Conservation (phyloP, 2,329 filamentous ascomycete species). For the Trichoderma asperellum region DNA sequence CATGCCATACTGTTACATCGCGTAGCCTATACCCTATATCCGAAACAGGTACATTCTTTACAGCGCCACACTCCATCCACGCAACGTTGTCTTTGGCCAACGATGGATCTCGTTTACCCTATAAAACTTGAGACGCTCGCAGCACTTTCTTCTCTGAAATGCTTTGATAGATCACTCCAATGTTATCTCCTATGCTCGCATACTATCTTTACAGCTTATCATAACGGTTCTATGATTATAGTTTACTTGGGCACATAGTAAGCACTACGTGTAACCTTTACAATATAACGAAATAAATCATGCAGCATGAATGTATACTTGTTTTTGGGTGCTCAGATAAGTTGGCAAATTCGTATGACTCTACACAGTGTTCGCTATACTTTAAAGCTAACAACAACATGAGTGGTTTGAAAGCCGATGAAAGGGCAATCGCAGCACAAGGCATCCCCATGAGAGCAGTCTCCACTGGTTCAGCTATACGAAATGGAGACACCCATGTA, state of each 20-base stretch:
- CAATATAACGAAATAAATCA: background rate
- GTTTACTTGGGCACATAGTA: no score
- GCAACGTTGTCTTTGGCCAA: background rate
- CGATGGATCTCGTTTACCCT: background rate
- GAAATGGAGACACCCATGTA: background rate
- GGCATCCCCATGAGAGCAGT: background rate
- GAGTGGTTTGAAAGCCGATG: conserved; percentile 19
- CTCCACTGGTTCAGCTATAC: background rate
- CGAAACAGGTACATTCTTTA: background rate
- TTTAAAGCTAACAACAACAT: conserved; percentile 13
- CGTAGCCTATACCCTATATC: background rate
- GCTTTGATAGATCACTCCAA: background rate
- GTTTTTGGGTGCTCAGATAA: conserved; percentile 11
- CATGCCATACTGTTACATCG: background rate
- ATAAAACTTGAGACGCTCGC: background rate
- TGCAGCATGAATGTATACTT: background rate
- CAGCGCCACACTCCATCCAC: background rate
- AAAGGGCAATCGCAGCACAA: conserved; percentile 11
- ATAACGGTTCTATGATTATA: background rate
- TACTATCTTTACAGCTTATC: no score
- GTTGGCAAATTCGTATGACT: conserved; percentile 4
- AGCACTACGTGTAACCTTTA: no score
- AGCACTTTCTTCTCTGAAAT: background rate
- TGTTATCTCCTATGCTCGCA: background rate
- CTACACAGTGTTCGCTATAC: background rate